A percentile compares a stretch with the other conserved stretches of the same genome.
phyloP scores from a whole-genome alignment of 768 basidiomycete species.

The Leccinum aurantiacum region DNA sequence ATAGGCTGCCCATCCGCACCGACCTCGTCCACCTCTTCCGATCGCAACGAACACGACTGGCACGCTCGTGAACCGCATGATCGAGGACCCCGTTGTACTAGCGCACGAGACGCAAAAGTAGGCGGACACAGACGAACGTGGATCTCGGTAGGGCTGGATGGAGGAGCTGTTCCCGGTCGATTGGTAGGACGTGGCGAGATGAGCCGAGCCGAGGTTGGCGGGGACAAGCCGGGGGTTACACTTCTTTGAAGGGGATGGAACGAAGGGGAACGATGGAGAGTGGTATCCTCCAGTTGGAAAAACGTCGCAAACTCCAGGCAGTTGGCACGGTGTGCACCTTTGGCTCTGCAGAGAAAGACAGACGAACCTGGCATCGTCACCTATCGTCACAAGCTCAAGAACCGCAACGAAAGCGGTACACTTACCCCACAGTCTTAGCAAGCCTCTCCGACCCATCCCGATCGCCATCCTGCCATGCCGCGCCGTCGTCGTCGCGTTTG shows the following conservation, averaged over 20 bases:
- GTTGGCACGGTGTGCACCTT: no score
- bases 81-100: constrained; percentile 76
- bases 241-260: constrained; percentile 45
- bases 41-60: constrained; percentile 58
- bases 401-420: no score
- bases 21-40: constrained; percentile 47
- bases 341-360: no score
- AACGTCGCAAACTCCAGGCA: no score
- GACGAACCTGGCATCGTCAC: no score
- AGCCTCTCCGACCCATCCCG: no score
- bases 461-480: no score
- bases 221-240: constrained; percentile 39
- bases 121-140: constrained; percentile 65
- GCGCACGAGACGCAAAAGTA: constrained; percentile 86
- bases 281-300: constrained; percentile 3
- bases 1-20: constrained; percentile 32
- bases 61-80: constrained; percentile 80
- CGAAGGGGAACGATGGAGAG: constrained; percentile 45
- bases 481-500: no score
- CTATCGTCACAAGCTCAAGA: no score
- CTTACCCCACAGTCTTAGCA: no score
- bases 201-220: constrained; percentile 25
- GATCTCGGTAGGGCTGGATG: constrained; percentile 72
- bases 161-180: constrained; percentile 38
- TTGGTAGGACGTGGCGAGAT: no score